Evolutionary conservation across 352 stramenopile species (phyloP).

Genomic region (Pythium periplocum): DNA sequence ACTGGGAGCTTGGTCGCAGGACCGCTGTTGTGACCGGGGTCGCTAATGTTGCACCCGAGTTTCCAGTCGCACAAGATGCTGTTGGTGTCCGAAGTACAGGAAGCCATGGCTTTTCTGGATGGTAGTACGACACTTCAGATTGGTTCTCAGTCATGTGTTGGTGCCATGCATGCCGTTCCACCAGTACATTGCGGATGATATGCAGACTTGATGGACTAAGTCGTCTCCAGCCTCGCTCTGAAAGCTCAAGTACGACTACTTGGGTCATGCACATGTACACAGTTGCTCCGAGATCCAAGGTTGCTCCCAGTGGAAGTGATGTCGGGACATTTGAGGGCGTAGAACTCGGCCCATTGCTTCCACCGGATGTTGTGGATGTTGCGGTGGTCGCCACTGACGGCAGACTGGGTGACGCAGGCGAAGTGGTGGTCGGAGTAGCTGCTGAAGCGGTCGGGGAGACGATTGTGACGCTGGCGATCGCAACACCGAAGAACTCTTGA

Average conservation of each 20-base stretch:
- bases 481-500: conserved; percentile 60
- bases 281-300: conserved; percentile 25
- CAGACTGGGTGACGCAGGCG: background rate
- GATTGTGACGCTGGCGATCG: conserved; percentile 34
- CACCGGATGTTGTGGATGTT: background rate
- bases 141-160: conserved; percentile 3
- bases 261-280: conserved; percentile 61
- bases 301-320: background rate
- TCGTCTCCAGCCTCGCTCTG: conserved; percentile 54
- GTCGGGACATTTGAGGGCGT: no score
- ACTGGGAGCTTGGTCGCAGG: conserved; percentile 26
- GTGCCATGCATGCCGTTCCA: conserved; percentile 63
- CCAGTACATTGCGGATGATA: conserved; percentile 35
- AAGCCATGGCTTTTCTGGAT: background rate
- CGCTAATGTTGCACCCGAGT: background rate
- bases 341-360: conserved; percentile 1
- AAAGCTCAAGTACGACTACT: conserved; percentile 58
- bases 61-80: background rate
- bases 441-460: background rate
- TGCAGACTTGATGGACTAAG: conserved; percentile 37
- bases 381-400: conserved; percentile 3
- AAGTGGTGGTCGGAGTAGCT: background rate
- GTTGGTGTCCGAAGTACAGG: background rate
- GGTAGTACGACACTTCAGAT: background rate
- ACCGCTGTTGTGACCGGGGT: conserved; percentile 1